Evolutionary conservation across 208 protist species (phyloP), one percentile per base, ranked within the genome.

Genomic region (Acanthamoeba healyi): DNA sequence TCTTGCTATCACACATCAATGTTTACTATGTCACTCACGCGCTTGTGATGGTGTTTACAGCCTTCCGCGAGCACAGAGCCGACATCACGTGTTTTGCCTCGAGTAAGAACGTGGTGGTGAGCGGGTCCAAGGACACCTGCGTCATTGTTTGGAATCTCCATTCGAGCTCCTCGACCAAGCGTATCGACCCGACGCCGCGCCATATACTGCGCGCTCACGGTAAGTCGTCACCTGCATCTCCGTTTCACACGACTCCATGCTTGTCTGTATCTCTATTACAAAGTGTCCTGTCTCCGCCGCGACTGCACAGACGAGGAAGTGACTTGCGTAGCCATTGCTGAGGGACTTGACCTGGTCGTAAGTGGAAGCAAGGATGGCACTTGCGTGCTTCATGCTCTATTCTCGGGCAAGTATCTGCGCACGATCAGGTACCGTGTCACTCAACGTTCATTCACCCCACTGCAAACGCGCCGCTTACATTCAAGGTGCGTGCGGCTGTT

Each of bases 261-360:
- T 46, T 12, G 70, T 81, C 24, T 19, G 1, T 46, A 14, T 36
- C 36, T 0, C n/a, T 36, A 22, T 26, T 22, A n/a, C 54, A 61
- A 10, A 1, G 2, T 65, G 26, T 32, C n/a, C n/a, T n/a, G n/a
- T n/a, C n/a, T n/a, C n/a, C n/a, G n/a, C n/a, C n/a, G n/a, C n/a
- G 38, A 46, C 7, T 2, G 3, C 24, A 38, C 34, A 74, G 96
- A 97, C 87, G 96, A 97, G 89, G 95, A 97, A 56, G 82, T 97
- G 19, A 97, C 95, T 2, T 97, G 96, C 86, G 90, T 97, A 0
- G 96, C 89, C 38, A 49, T 97, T 2, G 94, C 88, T 36, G 63
- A 93, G 42, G 96, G 96, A 2, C 88, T 97, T 1, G 96, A 97
- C 34, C 88, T 97, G 7, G 94, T 96, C 15, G 54, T 97, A 0